Conservation (phyloP, 75 land plant species). For the Cupressus sempervirens region DNA sequence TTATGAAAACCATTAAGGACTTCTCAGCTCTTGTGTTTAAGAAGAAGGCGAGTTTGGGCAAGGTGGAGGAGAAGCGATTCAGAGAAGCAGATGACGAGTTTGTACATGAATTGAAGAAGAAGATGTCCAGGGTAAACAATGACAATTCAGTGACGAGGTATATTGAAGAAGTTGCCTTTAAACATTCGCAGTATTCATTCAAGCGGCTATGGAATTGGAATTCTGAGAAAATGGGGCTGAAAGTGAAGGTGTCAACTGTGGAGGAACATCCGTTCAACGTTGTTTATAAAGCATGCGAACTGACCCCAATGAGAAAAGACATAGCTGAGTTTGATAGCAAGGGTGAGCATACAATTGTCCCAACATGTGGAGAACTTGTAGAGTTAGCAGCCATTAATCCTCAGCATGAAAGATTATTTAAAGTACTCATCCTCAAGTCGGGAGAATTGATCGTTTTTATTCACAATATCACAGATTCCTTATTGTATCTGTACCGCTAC, state of each 20-base stretch:
- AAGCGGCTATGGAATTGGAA: no score
- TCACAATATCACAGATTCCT: background rate
- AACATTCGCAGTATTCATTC: no score
- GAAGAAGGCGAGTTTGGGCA: background rate
- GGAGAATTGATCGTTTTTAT: constrained; percentile 23
- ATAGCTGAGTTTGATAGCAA: background rate
- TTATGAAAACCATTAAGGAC: background rate
- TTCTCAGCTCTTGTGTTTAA: background rate
- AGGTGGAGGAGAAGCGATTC: background rate
- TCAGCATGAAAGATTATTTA: background rate
- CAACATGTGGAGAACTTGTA: background rate
- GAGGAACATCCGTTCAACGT: background rate
- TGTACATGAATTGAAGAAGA: background rate
- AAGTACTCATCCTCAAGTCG: constrained; percentile 19
- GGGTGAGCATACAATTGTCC: background rate
- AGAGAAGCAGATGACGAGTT: background rate
- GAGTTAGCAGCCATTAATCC: constrained; percentile 10
- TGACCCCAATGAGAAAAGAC: background rate
- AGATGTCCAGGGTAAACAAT: background rate
- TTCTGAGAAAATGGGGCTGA: background rate
- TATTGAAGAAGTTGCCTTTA: background rate
- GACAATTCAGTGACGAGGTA: background rate
- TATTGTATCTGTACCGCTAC: constrained; percentile 11
- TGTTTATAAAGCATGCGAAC: constrained; percentile 20
- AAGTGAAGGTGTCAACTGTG: background rate